Evolutionary conservation across 371 early-diverging fungal genomes (phyloP), one percentile per base, ranked within the genome.

Genomic region (Apophysomyces trapeziformis): DNA sequence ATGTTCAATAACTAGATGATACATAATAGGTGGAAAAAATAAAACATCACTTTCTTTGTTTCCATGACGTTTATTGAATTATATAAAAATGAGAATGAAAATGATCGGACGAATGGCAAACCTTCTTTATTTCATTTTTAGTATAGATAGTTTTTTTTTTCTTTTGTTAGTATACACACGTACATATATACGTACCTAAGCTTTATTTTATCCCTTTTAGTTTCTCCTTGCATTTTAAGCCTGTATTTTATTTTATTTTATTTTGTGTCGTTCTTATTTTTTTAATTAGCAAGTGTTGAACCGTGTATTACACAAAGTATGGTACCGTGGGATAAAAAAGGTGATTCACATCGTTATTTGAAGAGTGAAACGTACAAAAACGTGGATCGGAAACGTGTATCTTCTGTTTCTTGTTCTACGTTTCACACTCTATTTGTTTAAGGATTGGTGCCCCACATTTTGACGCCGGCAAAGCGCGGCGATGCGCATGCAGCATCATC

Each of bases 401-500:
- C 54, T 21, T 50, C 32, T 26, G 32, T 50, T 9, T 50, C 54
- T 26, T 26, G 54, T 50, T 9, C 54, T 50, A 50, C 54, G 54
- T 50, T 26, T 50, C 54, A 50, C 54, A 50, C 21, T 50, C 54
- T 21, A 18, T 50, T 50, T 50, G 16, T 50, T 50, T 18, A 50
- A 21, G 54, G 21, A n/a, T 26, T 26, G 16, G 21, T 50, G 54
- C 54, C 54, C 54, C 54, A 50, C 54, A 50, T 26, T 50, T 50
- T 26, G 32, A 5, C 54, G 11, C 54, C 54, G 54, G 54, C 21
- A 50, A 26, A 18, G 32, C 54, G 54, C 54, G 54, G 54, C 54
- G 54, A 50, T 50, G 54, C 54, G 54, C 54, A 50, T 50, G 54
- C 54, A 50, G n/a, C 21, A 50, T 50, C 54, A 50, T 50, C 54